Base-by-base conservation (phyloP, 257 asterid genomes). In the Primulina huaijiensis region DNA sequence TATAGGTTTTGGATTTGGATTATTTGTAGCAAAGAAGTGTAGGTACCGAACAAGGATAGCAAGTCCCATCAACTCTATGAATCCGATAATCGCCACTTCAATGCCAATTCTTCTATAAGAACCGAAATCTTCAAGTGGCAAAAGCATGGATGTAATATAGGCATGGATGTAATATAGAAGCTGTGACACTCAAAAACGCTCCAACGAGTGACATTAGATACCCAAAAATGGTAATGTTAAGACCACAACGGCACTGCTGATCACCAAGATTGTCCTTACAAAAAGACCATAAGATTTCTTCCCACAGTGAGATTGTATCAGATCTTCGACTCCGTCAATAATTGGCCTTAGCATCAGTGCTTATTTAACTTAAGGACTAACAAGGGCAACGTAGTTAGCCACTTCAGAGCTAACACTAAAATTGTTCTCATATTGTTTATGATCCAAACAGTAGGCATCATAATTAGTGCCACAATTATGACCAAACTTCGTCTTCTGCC, bases 311-410 rank as follows among this genome's bases (percentile, higher is more conserved):
- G 78, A 19, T 21, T 21, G 25, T 23, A 77, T 57, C 8, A 61
- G 66, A 6, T 65, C 73, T 68, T 83, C 91, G 0, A 79, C n/a
- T 0, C 81, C 72, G 34, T 72, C 77, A 2, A 82, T 68, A 25
- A 85, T 76, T 5, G 89, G 96, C 52, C 66, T 83, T 57, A 86
- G 58, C 89, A 76, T 83, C 53, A 88, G 35, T 0, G 95, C 86
- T n/a, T 86, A 88, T 73, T 88, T 88, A 19, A 90, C 87, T n/a
- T 86, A 67, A 0, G 92, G 95, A 71, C 74, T 88, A 40, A 88
- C 69, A 43, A 88, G 58, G 9, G 87, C 70, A 19, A 92, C 79
- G 89, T 71, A 84, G 9, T 82, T 81, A 7, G 90, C 92, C 60
- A 86, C 76, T 75, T 72, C 86, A 5, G 90, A 81, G 70, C 92